Percentiles rank a stretch among this genome's conserved stretches.
phyloP scores from a whole-genome alignment of 164 flowering plant species.

The Paratinospora sagittata region DNA sequence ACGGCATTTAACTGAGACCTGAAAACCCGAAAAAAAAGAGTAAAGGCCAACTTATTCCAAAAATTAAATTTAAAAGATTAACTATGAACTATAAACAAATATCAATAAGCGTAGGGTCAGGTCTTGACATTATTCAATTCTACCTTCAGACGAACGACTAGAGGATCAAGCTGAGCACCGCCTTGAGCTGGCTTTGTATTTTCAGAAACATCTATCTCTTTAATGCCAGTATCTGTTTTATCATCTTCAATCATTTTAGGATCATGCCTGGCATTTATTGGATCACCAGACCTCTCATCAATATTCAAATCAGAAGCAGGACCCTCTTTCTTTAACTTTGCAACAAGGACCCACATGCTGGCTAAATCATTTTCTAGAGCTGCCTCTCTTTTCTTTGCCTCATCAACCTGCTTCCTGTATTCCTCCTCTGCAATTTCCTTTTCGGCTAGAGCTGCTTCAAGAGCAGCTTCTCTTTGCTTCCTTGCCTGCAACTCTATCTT shows the following conservation, averaged over 20 bases:
- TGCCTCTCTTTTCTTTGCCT: conserved; percentile 73
- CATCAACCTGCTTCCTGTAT: conserved; percentile 60
- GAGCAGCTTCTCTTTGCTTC: conserved; percentile 73
- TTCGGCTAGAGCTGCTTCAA: conserved; percentile 89
- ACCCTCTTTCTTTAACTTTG: conserved; percentile 79
- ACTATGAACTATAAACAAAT: neutral
- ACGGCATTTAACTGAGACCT: neutral
- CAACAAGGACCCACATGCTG: conserved; percentile 99
- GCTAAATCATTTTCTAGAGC: conserved; percentile 94
- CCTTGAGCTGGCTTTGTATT: conserved; percentile 32
- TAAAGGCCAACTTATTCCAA: neutral
- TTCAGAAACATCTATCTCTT: conserved; percentile 42
- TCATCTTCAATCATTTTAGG: conserved; percentile 29
- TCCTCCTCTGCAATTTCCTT: conserved; percentile 73
- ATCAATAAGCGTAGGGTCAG: neutral
- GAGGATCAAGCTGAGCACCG: conserved; percentile 54
- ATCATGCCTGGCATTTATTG: conserved; percentile 23
- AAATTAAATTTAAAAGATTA: neutral
- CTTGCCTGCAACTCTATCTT: conserved; percentile 80
- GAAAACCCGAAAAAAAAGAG: neutral
- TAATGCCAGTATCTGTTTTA: conserved; percentile 18
- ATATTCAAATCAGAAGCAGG: conserved; percentile 31
- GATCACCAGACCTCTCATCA: conserved; percentile 32
- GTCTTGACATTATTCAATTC: neutral
- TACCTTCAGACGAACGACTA: conserved; percentile 84